Percentiles rank a stretch among this genome's conserved stretches.
Evolutionary conservation across 306 rosid species (phyloP).

Genomic region (Trifolium pratense): DNA sequence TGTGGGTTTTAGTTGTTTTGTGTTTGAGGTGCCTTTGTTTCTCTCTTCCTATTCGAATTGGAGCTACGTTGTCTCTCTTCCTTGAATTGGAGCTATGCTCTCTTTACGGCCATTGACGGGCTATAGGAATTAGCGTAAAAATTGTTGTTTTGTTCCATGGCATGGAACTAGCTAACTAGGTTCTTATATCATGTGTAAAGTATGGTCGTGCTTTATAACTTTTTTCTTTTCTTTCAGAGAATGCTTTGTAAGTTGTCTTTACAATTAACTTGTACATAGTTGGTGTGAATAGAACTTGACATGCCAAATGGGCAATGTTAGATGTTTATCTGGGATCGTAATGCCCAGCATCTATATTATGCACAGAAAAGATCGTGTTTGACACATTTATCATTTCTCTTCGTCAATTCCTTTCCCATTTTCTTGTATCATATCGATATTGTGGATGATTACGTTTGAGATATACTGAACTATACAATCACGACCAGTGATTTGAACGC

Average conservation of each 20-base stretch:
- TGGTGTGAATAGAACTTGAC: slow-evolving; percentile 35
- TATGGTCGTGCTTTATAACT: neutral
- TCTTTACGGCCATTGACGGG: slow-evolving; percentile 16
- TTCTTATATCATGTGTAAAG: slow-evolving; percentile 17
- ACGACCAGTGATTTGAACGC: no score
- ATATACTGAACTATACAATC: no score
- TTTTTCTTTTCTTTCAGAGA: no score
- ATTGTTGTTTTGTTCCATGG: slow-evolving; percentile 25
- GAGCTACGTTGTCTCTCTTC: slow-evolving; percentile 21
- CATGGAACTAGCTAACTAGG: slow-evolving; percentile 11
- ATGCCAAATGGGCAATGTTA: neutral
- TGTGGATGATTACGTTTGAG: no score
- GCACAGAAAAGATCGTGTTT: neutral
- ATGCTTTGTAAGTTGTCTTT: slow-evolving; percentile 1
- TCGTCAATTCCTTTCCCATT: no score
- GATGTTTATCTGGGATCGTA: neutral
- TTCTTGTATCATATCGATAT: no score
- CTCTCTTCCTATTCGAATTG: slow-evolving; percentile 29
- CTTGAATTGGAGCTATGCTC: slow-evolving; percentile 10
- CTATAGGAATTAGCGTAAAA: slow-evolving; percentile 12
- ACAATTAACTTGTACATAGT: slow-evolving; percentile 5
- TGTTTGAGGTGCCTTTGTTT: slow-evolving; percentile 33
- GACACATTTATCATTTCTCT: neutral
- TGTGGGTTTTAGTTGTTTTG: slow-evolving; percentile 35
- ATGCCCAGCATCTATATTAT: slow-evolving; percentile 12